phyloP scores from a whole-genome alignment of 768 basidiomycete genomes.

The Mycena vitilis region DNA sequence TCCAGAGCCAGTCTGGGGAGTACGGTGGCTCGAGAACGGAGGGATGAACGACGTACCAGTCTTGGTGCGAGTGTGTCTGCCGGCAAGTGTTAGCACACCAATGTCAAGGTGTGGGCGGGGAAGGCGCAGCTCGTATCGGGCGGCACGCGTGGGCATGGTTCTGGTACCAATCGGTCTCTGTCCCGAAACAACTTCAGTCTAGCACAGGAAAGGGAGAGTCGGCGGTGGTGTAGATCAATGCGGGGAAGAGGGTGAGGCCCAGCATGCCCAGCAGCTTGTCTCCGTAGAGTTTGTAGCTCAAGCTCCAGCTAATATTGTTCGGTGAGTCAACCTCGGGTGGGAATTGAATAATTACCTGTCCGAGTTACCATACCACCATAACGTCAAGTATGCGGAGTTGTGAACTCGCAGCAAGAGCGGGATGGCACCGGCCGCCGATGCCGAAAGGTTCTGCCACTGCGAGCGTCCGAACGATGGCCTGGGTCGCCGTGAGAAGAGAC shows the following conservation, averaged over 20 bases:
- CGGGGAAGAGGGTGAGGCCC: slow-evolving; percentile 64
- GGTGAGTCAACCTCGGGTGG: slow-evolving; percentile 1
- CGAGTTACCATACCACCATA: slow-evolving; percentile 61
- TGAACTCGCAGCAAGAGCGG: slow-evolving; percentile 60
- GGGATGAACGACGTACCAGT: slow-evolving; percentile 49
- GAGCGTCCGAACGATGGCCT: slow-evolving; percentile 28
- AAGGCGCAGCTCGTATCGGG: slow-evolving; percentile 17
- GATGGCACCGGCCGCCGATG: slow-evolving; percentile 61
- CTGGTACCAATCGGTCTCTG: slow-evolving; percentile 64
- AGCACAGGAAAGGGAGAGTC: background rate
- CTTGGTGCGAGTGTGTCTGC: slow-evolving; percentile 66
- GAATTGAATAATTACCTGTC: slow-evolving; percentile 49
- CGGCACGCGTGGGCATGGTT: slow-evolving; percentile 38
- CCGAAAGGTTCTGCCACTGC: slow-evolving; percentile 65
- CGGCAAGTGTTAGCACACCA: background rate
- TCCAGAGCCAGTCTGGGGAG: slow-evolving; percentile 67
- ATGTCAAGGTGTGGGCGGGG: background rate
- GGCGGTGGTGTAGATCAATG: slow-evolving; percentile 50
- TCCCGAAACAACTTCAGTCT: background rate
- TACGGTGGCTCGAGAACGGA: background rate
- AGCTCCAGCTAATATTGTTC: slow-evolving; percentile 57
- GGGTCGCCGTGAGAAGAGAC: background rate
- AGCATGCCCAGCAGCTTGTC: slow-evolving; percentile 68
- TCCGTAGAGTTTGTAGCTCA: slow-evolving; percentile 72
- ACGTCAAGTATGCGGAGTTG: background rate